phyloP scores from a whole-genome alignment of 2,329 filamentous ascomycete species.

The Colletotrichum shisoi region DNA sequence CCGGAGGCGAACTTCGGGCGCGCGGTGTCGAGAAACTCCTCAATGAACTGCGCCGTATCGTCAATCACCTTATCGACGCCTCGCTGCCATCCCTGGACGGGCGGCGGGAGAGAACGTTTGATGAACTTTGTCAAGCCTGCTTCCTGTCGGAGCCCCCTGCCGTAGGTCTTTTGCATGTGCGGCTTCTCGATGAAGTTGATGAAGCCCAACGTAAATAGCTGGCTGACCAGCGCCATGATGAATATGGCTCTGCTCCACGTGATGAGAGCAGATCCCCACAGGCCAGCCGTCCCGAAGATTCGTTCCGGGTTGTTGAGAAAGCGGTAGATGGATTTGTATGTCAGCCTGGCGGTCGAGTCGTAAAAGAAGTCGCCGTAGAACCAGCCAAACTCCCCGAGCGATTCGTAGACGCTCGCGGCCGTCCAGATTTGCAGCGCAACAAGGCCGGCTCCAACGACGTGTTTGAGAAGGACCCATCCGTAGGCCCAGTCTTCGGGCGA shows the following conservation, averaged over 20 bases:
- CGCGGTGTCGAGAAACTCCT: constrained; percentile 86
- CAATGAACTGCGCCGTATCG: constrained; percentile 86
- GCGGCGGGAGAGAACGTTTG: constrained; percentile 82
- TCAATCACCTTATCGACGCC: constrained; percentile 88
- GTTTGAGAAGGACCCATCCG: constrained; percentile 83
- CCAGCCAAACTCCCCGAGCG: constrained; percentile 97
- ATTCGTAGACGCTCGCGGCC: constrained; percentile 90
- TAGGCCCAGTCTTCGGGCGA: constrained; percentile 87
- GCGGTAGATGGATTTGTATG: constrained; percentile 96
- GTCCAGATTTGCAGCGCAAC: constrained; percentile 93
- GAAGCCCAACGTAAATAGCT: constrained; percentile 84
- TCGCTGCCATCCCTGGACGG: constrained; percentile 82
- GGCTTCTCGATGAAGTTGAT: constrained; percentile 94
- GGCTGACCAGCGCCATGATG: constrained; percentile 82
- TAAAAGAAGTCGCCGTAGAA: constrained; percentile 99
- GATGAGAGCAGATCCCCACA: constrained; percentile 94
- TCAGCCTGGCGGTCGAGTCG: constrained; percentile 85
- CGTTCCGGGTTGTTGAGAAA: constrained; percentile 98
- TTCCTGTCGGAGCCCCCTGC: constrained; percentile 80
- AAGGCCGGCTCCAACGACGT: constrained; percentile 81
- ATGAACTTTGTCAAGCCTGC: constrained; percentile 93
- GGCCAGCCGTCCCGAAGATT: constrained; percentile 89
- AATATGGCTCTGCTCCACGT: constrained; percentile 90
- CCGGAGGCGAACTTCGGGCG: constrained; percentile 86
- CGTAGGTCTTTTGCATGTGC: constrained; percentile 98